Percentiles rank a stretch among this genome's conserved stretches.
Conservation (phyloP, 352 stramenopile species). For the Aphanomyces stellatus region DNA sequence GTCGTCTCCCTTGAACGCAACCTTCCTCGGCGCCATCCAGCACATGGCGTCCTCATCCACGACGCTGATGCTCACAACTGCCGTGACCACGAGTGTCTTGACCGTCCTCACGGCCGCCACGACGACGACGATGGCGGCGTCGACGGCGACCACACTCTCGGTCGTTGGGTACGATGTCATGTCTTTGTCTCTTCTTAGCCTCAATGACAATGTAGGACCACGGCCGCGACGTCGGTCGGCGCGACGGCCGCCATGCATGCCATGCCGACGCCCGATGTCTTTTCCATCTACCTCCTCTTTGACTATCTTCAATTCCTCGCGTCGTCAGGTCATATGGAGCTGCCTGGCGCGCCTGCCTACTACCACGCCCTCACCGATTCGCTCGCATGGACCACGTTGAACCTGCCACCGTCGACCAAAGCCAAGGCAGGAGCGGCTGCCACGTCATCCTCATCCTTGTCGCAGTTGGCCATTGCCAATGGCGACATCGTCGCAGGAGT, state of each 20-base stretch:
- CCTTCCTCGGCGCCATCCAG: not conserved
- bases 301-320: constrained; percentile 69
- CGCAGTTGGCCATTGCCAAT: constrained; percentile 51
- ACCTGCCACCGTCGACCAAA: constrained; percentile 13
- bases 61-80: not conserved
- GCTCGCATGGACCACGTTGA: constrained; percentile 58
- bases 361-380: constrained; percentile 64
- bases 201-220: not conserved
- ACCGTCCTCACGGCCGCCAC: not conserved
- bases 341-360: constrained; percentile 48
- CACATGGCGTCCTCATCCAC: not conserved
- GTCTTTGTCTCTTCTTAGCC: not conserved
- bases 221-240: not conserved
- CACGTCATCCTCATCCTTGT: too few relatives aligned
- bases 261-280: constrained; percentile 37
- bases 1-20: too few relatives aligned
- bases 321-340: constrained; percentile 46
- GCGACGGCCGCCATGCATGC: not conserved
- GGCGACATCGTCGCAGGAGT: constrained; percentile 70
- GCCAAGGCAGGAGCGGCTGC: constrained; percentile 16
- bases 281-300: constrained; percentile 50
- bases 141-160: not conserved
- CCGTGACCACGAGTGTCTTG: not conserved
- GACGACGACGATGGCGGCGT: not conserved
- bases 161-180: not conserved